These are phyloP conservation scores for Beauveria pseudobassiana DNA, from an alignment of 2,329 filamentous ascomycete genomes.

Conservation along the genomic window DNA sequence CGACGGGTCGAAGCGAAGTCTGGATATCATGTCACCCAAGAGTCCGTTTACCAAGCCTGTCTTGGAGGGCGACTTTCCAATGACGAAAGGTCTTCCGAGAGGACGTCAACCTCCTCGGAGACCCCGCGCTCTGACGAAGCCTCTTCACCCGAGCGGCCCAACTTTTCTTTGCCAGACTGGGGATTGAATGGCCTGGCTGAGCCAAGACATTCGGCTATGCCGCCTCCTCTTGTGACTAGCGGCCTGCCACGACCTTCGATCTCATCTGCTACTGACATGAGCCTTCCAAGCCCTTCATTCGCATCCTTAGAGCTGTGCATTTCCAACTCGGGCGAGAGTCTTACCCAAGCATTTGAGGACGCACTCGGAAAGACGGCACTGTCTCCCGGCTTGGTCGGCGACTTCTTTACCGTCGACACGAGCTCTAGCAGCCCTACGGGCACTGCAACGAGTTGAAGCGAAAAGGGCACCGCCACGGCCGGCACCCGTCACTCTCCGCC, in stretches of 20 bases:
- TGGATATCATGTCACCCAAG: conserved; percentile 11
- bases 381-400: background rate
- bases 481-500: conserved; percentile 22
- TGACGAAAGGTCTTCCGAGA: conserved; percentile 27
- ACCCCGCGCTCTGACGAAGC: conserved; percentile 11
- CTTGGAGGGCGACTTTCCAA: conserved; percentile 27
- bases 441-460: conserved; percentile 20
- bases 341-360: conserved; percentile 24
- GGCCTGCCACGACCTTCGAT: conserved; percentile 18
- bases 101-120: conserved; percentile 22
- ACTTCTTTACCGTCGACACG: conserved; percentile 16
- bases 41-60: conserved; percentile 23
- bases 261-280: conserved; percentile 22
- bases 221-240: conserved; percentile 24
- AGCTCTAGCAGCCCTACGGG: background rate
- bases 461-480: conserved; percentile 27
- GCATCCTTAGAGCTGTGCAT: conserved; percentile 27
- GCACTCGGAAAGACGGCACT: conserved; percentile 4
- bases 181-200: conserved; percentile 21
- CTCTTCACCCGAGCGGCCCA: conserved; percentile 6
- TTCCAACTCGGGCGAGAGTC: conserved; percentile 24
- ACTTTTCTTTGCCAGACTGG: conserved; percentile 21
- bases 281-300: conserved; percentile 30
- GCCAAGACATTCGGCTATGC: conserved; percentile 27
- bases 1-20: conserved; percentile 9